Evolutionary conservation across 768 basidiomycete genomes (phyloP).

Genomic region (Hemileccinum rubropunctum): DNA sequence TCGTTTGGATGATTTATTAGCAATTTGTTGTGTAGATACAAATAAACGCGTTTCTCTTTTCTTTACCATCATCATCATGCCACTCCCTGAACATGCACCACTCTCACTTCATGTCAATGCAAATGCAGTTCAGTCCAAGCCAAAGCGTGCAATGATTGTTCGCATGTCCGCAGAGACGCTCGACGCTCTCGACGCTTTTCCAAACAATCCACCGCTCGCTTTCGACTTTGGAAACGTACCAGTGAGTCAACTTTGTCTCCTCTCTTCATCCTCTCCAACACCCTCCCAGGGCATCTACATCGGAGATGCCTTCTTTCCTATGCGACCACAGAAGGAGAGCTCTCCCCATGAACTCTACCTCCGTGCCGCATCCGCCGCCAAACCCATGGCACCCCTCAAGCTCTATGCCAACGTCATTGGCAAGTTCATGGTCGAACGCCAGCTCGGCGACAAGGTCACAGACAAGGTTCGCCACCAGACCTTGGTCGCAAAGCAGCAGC

Average conservation of each 20-base stretch:
- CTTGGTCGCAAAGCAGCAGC: slow-evolving; percentile 48
- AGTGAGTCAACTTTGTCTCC: slow-evolving; percentile 36
- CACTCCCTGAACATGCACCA: slow-evolving; percentile 53
- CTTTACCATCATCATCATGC: slow-evolving; percentile 44
- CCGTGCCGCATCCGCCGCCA: slow-evolving; percentile 53
- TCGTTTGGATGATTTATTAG: not conserved
- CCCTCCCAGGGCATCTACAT: slow-evolving; percentile 58
- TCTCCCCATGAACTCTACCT: slow-evolving; percentile 72
- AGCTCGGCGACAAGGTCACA: slow-evolving; percentile 46
- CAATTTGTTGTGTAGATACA: not conserved
- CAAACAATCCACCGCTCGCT: slow-evolving; percentile 46
- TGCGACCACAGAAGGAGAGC: slow-evolving; percentile 52
- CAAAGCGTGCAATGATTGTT: slow-evolving; percentile 73
- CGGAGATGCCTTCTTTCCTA: slow-evolving; percentile 60
- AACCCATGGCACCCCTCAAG: slow-evolving; percentile 64
- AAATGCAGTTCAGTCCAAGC: slow-evolving; percentile 51
- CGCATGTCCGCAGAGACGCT: slow-evolving; percentile 72
- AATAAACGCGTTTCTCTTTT: not conserved
- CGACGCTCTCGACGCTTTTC: slow-evolving; percentile 56
- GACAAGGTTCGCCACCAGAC: slow-evolving; percentile 46
- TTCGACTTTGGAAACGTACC: slow-evolving; percentile 62
- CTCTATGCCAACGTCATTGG: slow-evolving; percentile 73
- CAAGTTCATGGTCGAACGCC: slow-evolving; percentile 64
- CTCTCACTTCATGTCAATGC: slow-evolving; percentile 61
- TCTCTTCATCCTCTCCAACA: not conserved